Evolutionary conservation across 768 basidiomycete species (phyloP), one percentile per base, ranked within the genome.

Genomic region (Amanita exitialis): DNA sequence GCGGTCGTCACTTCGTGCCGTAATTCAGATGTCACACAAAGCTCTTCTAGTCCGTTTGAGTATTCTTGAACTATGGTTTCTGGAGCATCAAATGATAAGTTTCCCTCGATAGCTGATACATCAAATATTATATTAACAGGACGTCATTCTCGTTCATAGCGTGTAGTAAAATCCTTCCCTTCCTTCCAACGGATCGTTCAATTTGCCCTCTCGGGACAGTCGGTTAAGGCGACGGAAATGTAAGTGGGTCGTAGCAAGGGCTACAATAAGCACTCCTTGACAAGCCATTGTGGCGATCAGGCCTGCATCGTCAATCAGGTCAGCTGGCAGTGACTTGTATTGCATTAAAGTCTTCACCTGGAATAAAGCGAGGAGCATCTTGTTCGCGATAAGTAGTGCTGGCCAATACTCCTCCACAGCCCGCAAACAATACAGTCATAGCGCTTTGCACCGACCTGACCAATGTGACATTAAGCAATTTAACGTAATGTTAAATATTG

Each of bases 281-380:
- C 67, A 64, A 28, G 64, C 67, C 16, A 74, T 66, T 3, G 72
- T 69, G 2, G 67, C 66, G 53, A 64, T 65, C 27, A 76, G 63
- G 37, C 74, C 73, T 61, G 28, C 34, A 44, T 18, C n/a, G 9
- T 13, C 18, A 32, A 34, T 34, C 9, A 35, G 12, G 20, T 34
- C 35, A 39, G 49, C 21, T 28, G 39, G 5, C 44, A 25, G 9
- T 15, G 9, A 43, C 27, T 27, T 49, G 47, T 35, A 44, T 48
- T 44, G 27, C 36, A 34, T 41, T 21, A 16, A 38, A 32, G 30
- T 41, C 57, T 27, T 38, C 18, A 70, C 72, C 73, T 50, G 74
- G 74, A 48, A 70, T 60, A 56, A 74, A 75, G 23, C 65, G 65
- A 50, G 74, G 75, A 15, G 61, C 61, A 55, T 75, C 74, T 57